phyloP scores from a whole-genome alignment of 306 rosid species.

The Cucumis hystrix region DNA sequence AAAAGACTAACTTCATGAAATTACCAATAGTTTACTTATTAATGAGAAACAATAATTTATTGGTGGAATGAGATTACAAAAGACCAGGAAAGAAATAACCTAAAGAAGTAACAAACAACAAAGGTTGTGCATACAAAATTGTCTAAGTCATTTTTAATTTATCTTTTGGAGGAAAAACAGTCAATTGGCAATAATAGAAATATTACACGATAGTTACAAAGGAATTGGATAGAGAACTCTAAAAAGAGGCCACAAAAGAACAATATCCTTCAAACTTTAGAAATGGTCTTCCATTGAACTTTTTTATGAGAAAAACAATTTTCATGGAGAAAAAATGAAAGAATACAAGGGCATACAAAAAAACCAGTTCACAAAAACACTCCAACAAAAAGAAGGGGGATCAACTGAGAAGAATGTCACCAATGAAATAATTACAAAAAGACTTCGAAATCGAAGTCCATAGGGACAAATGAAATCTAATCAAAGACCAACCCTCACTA shows the following conservation, averaged over 20 bases:
- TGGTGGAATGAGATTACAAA: not conserved
- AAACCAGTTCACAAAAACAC: too few relatives aligned
- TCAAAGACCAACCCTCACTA: too few relatives aligned
- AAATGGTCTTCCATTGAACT: not conserved
- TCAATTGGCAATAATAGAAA: not conserved
- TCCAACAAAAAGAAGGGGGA: too few relatives aligned
- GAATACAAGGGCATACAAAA: too few relatives aligned
- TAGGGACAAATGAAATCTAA: too few relatives aligned
- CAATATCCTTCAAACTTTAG: not conserved
- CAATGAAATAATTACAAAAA: too few relatives aligned
- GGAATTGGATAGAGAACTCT: not conserved
- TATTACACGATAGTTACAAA: not conserved
- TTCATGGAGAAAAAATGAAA: too few relatives aligned
- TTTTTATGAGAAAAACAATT: too few relatives aligned
- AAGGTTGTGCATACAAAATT: not conserved
- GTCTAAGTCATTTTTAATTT: not conserved
- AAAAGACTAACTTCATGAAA: not conserved
- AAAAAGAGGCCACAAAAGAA: not conserved
- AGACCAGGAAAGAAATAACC: not conserved
- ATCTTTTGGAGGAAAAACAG: not conserved
- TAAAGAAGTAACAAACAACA: not conserved
- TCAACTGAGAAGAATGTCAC: too few relatives aligned
- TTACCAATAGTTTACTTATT: too few relatives aligned
- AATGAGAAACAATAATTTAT: not conserved
- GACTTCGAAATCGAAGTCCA: too few relatives aligned